Evolutionary conservation across 257 asterid genomes (phyloP), one percentile per base, ranked within the genome.

Genomic region (Nemophila menziesii): DNA sequence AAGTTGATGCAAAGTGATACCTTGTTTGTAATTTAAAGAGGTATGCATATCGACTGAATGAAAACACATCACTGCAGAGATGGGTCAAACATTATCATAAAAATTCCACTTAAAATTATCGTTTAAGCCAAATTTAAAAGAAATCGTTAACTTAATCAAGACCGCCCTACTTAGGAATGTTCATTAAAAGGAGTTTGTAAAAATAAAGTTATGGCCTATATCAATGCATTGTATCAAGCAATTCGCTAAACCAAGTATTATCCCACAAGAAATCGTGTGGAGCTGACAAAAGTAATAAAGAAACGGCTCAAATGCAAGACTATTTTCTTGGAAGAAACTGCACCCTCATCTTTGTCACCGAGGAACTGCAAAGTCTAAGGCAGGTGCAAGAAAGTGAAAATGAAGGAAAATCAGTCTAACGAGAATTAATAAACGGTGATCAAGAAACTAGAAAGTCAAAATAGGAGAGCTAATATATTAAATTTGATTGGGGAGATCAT

Each of bases 341-440:
- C 54, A 46, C 46, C 57, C 20, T 22, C 52, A 49, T 46, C 54
- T 51, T 50, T 44, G 5, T 75, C 77, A 75, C 79, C 77, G 77
- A 39, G 77, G 84, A 51, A 52, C 54, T 12, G 77, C 84, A 56
- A 60, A 64, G 46, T 68, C 84, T 75, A 59, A 33, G 60, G 40
- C 46, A 62, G 41, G 55, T 3, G 46, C n/a, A 66, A 49, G 46
- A 55, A 44, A 34, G 9, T 58, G 52, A 57, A 20, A 53, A 56
- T 27, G 22, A 43, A 24, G 2, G 49, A 46, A 56, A 39, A 57
- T 58, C 64, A 61, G 78, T 48, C 17, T 14, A 16, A 8, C 3
- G 15, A 13, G 40, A 4, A 34, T 7, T 7, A 34, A 3, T 13
- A 34, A 34, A 34, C n/a, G 40, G 15, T 34, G 40, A 6, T 34